Percentiles rank a stretch among this genome's conserved stretches.
Conservation (phyloP, 2,329 filamentous ascomycete species). For the Cladosporium sp. region DNA sequence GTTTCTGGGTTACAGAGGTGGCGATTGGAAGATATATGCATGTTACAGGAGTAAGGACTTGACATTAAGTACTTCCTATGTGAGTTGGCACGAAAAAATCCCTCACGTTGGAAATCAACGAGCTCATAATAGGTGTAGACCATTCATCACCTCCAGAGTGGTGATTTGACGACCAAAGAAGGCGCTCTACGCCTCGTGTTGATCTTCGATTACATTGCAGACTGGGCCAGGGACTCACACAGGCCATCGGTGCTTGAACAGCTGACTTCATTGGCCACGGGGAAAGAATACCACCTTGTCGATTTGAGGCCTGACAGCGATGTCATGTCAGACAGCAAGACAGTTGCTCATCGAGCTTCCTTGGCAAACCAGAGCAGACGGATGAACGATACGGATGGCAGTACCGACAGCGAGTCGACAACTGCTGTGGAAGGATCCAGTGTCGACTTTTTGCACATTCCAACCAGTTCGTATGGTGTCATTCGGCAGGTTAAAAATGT, state of each 20-base stretch:
- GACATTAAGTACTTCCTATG: neutral
- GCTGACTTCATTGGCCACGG: neutral
- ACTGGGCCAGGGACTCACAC: conserved; percentile 31
- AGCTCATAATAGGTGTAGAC: neutral
- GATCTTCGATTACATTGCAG: conserved; percentile 30
- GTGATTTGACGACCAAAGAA: conserved; percentile 15
- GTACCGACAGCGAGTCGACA: no score
- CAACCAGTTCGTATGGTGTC: no score
- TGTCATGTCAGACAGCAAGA: neutral
- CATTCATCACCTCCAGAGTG: conserved; percentile 7
- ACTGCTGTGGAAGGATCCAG: no score
- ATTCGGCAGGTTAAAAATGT: no score
- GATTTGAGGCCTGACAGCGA: neutral
- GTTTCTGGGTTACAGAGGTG: neutral
- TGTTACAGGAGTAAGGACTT: neutral
- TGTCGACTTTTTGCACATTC: no score
- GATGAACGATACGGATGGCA: no score
- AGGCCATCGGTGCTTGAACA: conserved; percentile 26
- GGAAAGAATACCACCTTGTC: neutral
- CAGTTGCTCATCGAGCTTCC: no score
- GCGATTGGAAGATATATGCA: conserved; percentile 2
- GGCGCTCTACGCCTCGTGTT: conserved; percentile 27
- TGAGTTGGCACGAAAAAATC: neutral
- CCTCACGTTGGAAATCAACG: neutral
- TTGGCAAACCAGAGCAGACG: no score